Evolutionary conservation across 805 yeast species (phyloP), one percentile per base, ranked within the genome.

Genomic region (Monosporozyma aerobia): DNA sequence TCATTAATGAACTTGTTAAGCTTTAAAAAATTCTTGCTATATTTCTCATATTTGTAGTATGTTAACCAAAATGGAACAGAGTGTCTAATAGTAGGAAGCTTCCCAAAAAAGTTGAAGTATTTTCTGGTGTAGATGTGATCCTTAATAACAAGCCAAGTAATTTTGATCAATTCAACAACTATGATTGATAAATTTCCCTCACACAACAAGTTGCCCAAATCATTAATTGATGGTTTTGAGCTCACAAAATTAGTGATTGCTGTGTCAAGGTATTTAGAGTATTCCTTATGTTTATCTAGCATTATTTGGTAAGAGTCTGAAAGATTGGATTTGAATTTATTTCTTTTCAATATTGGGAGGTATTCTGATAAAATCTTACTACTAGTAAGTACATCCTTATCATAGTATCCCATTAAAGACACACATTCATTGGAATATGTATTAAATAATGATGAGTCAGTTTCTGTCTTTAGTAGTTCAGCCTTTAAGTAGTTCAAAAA

Each of bases 21-120:
- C 54, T 79, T 77, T 27, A 63, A 62, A 32, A 73, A 67, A 54
- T 81, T 80, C 19, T 71, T 67, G 48, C 71, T 71, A 1, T 58
- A 51, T 23, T 72, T 73, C 55, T 83, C 85, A 59, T 77, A 80
- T 47, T 78, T 77, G 55, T 83, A 74, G 54, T 69, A 81, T 41
- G 75, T 73, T 10, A 66, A 61, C 90, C 90, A 85, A 58, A 82
- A 85, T 22, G 73, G 59, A 5, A 66, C 65, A 1, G 81, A 76
- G 5, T 68, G 60, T 45, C 67, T 67, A 13, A 82, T 60, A 10
- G 56, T 48, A 6, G 59, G 58, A 23, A 56, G 50, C 23, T 59
- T 65, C 19, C 66, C 54, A 51, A 62, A 70, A 19, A 52, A 55
- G 25, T 59, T 62, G 29, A 71, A 57, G 27, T 60, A 53, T 54